Percentiles rank a stretch among this genome's conserved stretches.
phyloP scores from a whole-genome alignment of 805 yeast species.

The Huiozyma sinensis region DNA sequence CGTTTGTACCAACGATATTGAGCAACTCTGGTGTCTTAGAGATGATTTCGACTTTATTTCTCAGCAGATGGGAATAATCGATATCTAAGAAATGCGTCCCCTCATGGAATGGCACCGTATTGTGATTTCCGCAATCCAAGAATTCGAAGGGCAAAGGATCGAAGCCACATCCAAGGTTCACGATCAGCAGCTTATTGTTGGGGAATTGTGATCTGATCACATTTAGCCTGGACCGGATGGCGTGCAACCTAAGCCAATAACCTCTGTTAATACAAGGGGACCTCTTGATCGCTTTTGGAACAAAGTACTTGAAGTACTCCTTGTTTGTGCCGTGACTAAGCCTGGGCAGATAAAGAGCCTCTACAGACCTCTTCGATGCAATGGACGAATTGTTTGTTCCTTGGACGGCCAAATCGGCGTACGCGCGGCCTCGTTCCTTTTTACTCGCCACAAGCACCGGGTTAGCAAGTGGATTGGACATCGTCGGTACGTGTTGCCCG shows the following conservation, averaged over 20 bases:
- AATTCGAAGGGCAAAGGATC: slow-evolving; percentile 50
- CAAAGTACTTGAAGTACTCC: slow-evolving; percentile 58
- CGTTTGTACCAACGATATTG: slow-evolving; percentile 31
- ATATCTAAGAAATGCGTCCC: slow-evolving; percentile 50
- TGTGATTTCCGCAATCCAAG: slow-evolving; percentile 26
- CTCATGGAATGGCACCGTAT: slow-evolving; percentile 23
- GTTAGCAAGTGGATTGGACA: slow-evolving; percentile 4
- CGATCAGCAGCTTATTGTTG: slow-evolving; percentile 31
- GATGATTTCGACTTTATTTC: slow-evolving; percentile 45
- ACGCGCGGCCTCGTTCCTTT: slow-evolving; percentile 36
- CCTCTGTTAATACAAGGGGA: slow-evolving; percentile 79
- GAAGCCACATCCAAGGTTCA: slow-evolving; percentile 75
- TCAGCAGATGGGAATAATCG: slow-evolving; percentile 63
- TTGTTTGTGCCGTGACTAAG: slow-evolving; percentile 16
- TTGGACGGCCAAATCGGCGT: slow-evolving; percentile 61
- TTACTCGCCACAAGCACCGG: slow-evolving; percentile 25
- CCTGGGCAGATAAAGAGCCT: slow-evolving; percentile 38
- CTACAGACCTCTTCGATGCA: slow-evolving; percentile 74
- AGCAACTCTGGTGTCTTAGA: slow-evolving; percentile 35
- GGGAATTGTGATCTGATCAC: slow-evolving; percentile 28
- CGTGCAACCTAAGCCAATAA: slow-evolving; percentile 70
- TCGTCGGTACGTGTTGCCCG: not conserved
- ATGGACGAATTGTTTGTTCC: slow-evolving; percentile 79
- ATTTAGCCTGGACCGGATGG: slow-evolving; percentile 44
- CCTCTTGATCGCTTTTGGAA: slow-evolving; percentile 44